Evolutionary conservation across 345 rosid species (phyloP).

Genomic region (Nasturtium officinale): DNA sequence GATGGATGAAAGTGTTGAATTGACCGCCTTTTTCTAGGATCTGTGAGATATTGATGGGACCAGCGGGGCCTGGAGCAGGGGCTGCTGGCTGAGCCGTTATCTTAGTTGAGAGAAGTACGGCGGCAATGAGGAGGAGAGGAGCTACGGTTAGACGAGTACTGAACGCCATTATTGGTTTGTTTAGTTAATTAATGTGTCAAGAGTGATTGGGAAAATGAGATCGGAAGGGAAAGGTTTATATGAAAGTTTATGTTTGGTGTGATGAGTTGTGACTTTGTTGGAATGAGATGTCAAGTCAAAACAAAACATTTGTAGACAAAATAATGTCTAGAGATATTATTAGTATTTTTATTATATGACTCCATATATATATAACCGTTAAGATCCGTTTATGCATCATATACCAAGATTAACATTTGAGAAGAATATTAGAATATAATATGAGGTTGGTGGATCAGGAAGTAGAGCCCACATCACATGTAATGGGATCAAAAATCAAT

Average conservation of each 20-base stretch:
- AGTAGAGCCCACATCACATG: slow-evolving; percentile 40
- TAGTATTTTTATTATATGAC: not conserved
- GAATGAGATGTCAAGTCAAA: slow-evolving; percentile 44
- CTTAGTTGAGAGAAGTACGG: slow-evolving; percentile 33
- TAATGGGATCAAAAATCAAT: slow-evolving; percentile 16
- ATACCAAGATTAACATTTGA: not conserved
- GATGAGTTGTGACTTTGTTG: slow-evolving; percentile 43
- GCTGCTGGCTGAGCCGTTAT: slow-evolving; percentile 47
- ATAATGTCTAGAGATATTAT: slow-evolving; percentile 20
- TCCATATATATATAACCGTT: slow-evolving; percentile 10
- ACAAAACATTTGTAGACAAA: slow-evolving; percentile 36
- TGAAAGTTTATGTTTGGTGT: slow-evolving; percentile 20
- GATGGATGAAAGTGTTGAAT: slow-evolving; percentile 57
- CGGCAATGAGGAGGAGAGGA: slow-evolving; percentile 41
- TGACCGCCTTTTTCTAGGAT: slow-evolving; percentile 74
- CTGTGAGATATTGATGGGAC: slow-evolving; percentile 71
- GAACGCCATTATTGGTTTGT: slow-evolving; percentile 46
- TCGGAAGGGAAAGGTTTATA: slow-evolving; percentile 29
- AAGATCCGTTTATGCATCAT: slow-evolving; percentile 12
- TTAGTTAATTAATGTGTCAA: slow-evolving; percentile 1
- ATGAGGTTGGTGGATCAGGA: slow-evolving; percentile 23
- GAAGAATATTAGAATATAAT: not conserved
- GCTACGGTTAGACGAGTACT: slow-evolving; percentile 38
- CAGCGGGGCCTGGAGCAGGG: slow-evolving; percentile 61
- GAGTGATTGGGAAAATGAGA: slow-evolving; percentile 23